Base-by-base conservation (phyloP, 768 basidiomycete genomes). In the Coprinopsis strossmayeri region DNA sequence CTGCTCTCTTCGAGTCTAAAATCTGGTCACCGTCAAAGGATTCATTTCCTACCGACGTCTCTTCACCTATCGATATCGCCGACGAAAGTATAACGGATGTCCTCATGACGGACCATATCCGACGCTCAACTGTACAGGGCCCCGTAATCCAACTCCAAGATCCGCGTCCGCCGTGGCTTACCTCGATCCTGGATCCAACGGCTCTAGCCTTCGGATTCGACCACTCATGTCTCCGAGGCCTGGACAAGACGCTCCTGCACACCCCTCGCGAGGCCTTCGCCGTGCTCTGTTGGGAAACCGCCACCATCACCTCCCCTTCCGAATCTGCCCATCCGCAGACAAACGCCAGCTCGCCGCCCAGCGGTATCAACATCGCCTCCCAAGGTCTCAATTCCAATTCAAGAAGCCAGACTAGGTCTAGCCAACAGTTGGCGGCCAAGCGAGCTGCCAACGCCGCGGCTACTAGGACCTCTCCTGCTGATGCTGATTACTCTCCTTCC, bases 121-220 rank as follows among this genome's bases (percentile, higher is more conserved):
- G n/a, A n/a, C n/a, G n/a, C n/a, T n/a, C n/a, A n/a, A 11, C 24
- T 32, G 20, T 3, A 4, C 40, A 21, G 40, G n/a, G n/a, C n/a
- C n/a, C n/a, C n/a, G n/a, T n/a, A n/a, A n/a, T n/a, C n/a, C n/a
- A n/a, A n/a, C n/a, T n/a, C n/a, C n/a, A n/a, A n/a, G n/a, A n/a
- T n/a, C n/a, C n/a, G n/a, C n/a, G n/a, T n/a, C 43, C 43, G 27
- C 4, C 43, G 9, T 42, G 40, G 40, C 21, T 42, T 12, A 17
- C 49, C 17, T 49, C 53, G 10, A 52, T 69, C 35, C 55, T 73
- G 40, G 69, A 72, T 45, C 65, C 60, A 20, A 69, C 68, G 15
- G 66, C 66, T 1, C 58, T 69, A 24, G 62, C 65, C 11, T 55
- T 68, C 41, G 68, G 62, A 9, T 69, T 72, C 46, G 66, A 73